phyloP scores from a whole-genome alignment of 1,284 basidiomycete genomes.

The Tilletiaria anomala region DNA sequence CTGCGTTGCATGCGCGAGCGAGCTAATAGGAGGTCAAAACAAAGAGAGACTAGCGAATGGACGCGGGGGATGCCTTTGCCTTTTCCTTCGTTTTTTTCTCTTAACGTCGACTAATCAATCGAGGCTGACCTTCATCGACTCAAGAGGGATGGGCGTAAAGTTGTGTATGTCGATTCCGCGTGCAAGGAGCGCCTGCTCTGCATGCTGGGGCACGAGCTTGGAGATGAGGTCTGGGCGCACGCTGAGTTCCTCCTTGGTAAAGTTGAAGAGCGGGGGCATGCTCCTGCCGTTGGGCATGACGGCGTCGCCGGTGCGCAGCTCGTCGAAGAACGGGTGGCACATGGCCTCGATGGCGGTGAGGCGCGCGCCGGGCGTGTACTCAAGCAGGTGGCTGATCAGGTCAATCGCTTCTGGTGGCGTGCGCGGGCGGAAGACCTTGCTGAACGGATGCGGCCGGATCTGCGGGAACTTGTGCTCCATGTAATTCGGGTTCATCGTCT shows the following conservation, averaged over 20 bases:
- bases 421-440: slow-evolving; percentile 89
- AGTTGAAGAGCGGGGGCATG: slow-evolving; percentile 86
- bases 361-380: slow-evolving; percentile 89
- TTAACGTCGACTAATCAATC: too few species aligned
- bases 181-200: slow-evolving; percentile 70
- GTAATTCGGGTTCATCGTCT: slow-evolving; percentile 98
- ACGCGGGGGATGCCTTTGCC: too few species aligned
- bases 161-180: slow-evolving; percentile 75
- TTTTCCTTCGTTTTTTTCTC: too few species aligned
- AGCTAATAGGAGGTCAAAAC: too few species aligned
- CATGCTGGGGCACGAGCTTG: slow-evolving; percentile 75
- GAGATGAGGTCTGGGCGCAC: slow-evolving; percentile 86
- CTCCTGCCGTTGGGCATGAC: slow-evolving; percentile 92
- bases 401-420: slow-evolving; percentile 93
- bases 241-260: slow-evolving; percentile 91
- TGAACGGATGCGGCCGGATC: slow-evolving; percentile 63
- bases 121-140: slow-evolving; percentile 36
- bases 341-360: slow-evolving; percentile 75
- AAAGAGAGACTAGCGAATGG: too few species aligned
- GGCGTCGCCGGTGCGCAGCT: slow-evolving; percentile 57
- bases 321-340: slow-evolving; percentile 91
- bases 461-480: slow-evolving; percentile 99
- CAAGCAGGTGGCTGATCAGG: slow-evolving; percentile 80
- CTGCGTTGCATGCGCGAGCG: too few species aligned
- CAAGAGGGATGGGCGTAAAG: slow-evolving; percentile 48